These are phyloP conservation scores for Salix arbutifolia DNA, from an alignment of 345 rosid genomes.

Conservation along the genomic window DNA sequence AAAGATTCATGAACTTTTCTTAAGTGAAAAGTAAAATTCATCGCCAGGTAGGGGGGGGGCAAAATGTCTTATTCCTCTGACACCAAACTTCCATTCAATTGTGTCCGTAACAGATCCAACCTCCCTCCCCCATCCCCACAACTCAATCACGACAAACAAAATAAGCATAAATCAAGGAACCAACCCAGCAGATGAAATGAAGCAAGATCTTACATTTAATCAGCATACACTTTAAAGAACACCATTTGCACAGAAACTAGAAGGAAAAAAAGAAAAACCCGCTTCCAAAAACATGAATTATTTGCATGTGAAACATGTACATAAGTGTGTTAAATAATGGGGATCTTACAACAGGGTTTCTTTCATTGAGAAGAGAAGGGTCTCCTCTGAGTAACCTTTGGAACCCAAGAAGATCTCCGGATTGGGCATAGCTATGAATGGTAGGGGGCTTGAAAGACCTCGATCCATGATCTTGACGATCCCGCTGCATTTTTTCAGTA, in stretches of 20 bases:
- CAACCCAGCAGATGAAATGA: not conserved
- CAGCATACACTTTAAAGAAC: not conserved
- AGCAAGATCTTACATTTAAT: not conserved
- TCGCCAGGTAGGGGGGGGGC: too few species aligned
- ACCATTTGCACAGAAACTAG: not conserved
- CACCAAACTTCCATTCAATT: not conserved
- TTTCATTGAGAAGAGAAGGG: conserved; percentile 76
- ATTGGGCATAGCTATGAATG: conserved; percentile 78
- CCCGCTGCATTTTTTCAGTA: conserved; percentile 8
- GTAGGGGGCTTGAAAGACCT: conserved; percentile 74
- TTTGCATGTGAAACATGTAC: not conserved
- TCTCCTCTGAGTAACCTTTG: conserved; percentile 64
- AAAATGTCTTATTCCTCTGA: not conserved
- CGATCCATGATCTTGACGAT: conserved; percentile 44
- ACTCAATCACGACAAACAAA: not conserved
- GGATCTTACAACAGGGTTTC: conserved; percentile 78
- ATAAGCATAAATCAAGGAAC: not conserved
- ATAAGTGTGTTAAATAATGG: not conserved
- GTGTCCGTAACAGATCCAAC: not conserved
- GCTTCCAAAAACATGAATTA: not conserved
- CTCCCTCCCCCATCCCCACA: too few species aligned
- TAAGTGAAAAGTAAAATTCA: too few species aligned
- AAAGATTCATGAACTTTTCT: not conserved
- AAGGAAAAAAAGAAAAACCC: not conserved
- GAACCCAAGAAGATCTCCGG: conserved; percentile 67